These are phyloP conservation scores for Tylopilus orsonianus DNA, from an alignment of 1,284 basidiomycete species.

Conservation along the genomic window DNA sequence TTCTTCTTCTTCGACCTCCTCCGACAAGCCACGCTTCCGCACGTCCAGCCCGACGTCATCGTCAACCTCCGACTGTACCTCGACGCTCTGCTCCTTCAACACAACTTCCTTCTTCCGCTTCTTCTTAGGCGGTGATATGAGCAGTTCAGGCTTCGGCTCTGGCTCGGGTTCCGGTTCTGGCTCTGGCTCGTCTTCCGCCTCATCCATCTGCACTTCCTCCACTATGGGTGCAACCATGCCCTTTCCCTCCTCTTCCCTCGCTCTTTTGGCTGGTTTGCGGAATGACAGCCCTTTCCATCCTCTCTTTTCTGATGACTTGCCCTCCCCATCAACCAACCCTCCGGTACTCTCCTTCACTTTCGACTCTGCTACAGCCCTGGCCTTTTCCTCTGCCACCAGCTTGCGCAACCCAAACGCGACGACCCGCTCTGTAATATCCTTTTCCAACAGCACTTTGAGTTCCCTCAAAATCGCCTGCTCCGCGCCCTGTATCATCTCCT, in stretches of 20 bases:
- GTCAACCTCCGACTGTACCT: constrained; percentile 49
- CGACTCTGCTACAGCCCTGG: constrained; percentile 47
- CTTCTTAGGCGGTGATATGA: constrained; percentile 44
- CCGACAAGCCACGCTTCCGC: constrained; percentile 38
- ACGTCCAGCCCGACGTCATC: constrained; percentile 25
- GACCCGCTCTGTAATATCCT: constrained; percentile 69
- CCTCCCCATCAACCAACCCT: constrained; percentile 23
- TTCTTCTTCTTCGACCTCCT: constrained; percentile 39
- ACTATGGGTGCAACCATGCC: constrained; percentile 22
- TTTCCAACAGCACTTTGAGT: constrained; percentile 57
- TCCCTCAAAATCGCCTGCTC: constrained; percentile 63
- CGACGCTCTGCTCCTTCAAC: constrained; percentile 36
- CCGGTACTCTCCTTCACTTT: constrained; percentile 35
- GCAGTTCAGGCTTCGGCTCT: constrained; percentile 36
- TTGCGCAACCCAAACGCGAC: constrained; percentile 57
- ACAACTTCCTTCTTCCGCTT: constrained; percentile 41
- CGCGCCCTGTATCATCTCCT: constrained; percentile 62
- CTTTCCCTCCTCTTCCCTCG: constrained; percentile 36
- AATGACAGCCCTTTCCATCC: constrained; percentile 68
- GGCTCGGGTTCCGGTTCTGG: constrained; percentile 37
- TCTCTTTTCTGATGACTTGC: constrained; percentile 39
- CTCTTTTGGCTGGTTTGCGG: constrained; percentile 57
- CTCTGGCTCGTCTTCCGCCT: constrained; percentile 41
- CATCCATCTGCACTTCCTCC: constrained; percentile 39
- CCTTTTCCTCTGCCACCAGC: constrained; percentile 51